Conservation (phyloP, 768 basidiomycete genomes). For the Coprinopsis cinerea region DNA sequence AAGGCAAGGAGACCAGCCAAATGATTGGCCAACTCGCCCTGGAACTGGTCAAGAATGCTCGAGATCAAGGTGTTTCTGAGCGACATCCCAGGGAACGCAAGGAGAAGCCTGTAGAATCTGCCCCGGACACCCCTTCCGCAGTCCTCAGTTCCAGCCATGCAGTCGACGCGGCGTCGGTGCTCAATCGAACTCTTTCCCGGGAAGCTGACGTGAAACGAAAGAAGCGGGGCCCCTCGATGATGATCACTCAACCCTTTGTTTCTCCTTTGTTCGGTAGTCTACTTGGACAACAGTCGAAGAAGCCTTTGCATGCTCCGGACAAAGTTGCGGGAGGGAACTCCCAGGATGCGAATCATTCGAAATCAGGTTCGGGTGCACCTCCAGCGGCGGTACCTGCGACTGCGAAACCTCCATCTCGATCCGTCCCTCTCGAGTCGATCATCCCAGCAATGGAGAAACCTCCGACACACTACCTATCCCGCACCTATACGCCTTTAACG, state of each 20-base stretch:
- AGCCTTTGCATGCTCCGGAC: slow-evolving; percentile 22
- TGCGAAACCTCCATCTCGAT: slow-evolving; percentile 32
- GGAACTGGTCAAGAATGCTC: slow-evolving; percentile 59
- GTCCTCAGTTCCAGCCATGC: slow-evolving; percentile 37
- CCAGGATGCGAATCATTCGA: background rate
- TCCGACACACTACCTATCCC: slow-evolving; percentile 77
- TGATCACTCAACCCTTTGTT: slow-evolving; percentile 34
- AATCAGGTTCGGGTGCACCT: background rate
- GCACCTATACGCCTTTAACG: slow-evolving; percentile 67
- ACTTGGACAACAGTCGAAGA: slow-evolving; percentile 46
- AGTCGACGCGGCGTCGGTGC: slow-evolving; percentile 36
- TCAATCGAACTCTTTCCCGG: slow-evolving; percentile 41
- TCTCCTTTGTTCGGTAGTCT: slow-evolving; percentile 60
- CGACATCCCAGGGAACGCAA: slow-evolving; percentile 40
- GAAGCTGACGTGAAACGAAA: slow-evolving; percentile 25
- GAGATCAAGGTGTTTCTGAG: slow-evolving; percentile 51
- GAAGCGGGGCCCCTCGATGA: slow-evolving; percentile 29
- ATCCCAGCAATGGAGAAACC: slow-evolving; percentile 77
- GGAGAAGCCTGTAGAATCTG: slow-evolving; percentile 26
- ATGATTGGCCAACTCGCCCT: slow-evolving; percentile 62
- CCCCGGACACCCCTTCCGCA: slow-evolving; percentile 25
- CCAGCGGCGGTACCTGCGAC: slow-evolving; percentile 4
- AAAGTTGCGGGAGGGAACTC: slow-evolving; percentile 13
- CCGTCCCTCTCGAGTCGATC: slow-evolving; percentile 79
- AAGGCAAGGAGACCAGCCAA: slow-evolving; percentile 55